Evolutionary conservation across 148 eudicot genomes (phyloP), one percentile per base, ranked within the genome.

Genomic region (Camellia lanceoleosa): DNA sequence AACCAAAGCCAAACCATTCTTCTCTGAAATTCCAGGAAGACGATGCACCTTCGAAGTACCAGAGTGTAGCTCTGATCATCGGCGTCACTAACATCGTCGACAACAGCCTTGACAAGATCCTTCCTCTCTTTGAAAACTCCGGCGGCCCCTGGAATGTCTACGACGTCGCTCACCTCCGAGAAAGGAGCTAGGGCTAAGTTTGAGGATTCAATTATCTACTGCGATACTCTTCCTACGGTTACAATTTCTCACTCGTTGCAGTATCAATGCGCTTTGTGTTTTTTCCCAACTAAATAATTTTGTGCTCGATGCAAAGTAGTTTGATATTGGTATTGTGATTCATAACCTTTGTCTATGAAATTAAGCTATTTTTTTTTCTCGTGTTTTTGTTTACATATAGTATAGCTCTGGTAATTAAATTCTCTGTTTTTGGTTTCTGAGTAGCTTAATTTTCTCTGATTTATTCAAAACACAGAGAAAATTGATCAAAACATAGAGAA

Each of bases 221-320:
- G 55, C 41, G 84, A 13, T 18, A 3, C 75, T 67, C 46, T 30
- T 30, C 38, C 74, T 14, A 3, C 80, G 13, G 63, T 16, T 54
- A 5, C 77, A 65, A 0, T 76, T 59, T 43, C 78, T 10, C 68
- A 71, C 76, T 65, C 80, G 14, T 64, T 73, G 43, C 90, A 76
- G 68, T 88, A 88, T 54, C 78, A 83, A 72, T 92, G 98, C 74
- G 89, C 90, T 19, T 88, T 91, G 55, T 94, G 97, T 78, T 84
- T 47, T 20, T 23, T 82, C 14, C 92, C 92, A 0, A 87, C 95
- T 3, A 80, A 85, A 1, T 85, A 84, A 54, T 89, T 93, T 2
- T 94, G 98, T 51, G 65, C 88, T 64, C 81, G 86, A 84, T 94
- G 98, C 87, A 94, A 92, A 83, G 79, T 91, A 10, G 93, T 91